Conservation (phyloP, 441 rosid species). For the Geranium incanum region DNA sequence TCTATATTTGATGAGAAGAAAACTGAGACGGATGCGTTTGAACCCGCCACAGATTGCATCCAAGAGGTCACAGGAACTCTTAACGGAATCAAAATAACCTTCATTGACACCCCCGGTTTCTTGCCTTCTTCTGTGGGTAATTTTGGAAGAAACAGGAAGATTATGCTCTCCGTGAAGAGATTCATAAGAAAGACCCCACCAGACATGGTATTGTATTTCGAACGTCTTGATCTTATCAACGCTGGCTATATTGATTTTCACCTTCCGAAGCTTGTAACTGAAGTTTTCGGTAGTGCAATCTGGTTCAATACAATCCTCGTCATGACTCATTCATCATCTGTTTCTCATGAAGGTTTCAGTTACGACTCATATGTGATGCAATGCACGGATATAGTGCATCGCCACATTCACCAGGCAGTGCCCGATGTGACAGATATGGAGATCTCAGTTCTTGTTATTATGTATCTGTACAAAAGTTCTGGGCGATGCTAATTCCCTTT, state of each 20-base stretch:
- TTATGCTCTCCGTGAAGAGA: slow-evolving; percentile 58
- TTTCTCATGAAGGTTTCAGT: slow-evolving; percentile 57
- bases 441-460: slow-evolving; percentile 56
- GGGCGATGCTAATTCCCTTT: slow-evolving; percentile 52
- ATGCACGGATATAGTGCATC: slow-evolving; percentile 60
- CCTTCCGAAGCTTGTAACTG: slow-evolving; percentile 68
- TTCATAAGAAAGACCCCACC: slow-evolving; percentile 70
- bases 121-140: slow-evolving; percentile 44
- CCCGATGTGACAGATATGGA: slow-evolving; percentile 68
- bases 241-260: slow-evolving; percentile 52
- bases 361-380: slow-evolving; percentile 64
- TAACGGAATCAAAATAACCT: slow-evolving; percentile 60
- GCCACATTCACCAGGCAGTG: slow-evolving; percentile 58
- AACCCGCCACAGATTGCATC: slow-evolving; percentile 54
- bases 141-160: slow-evolving; percentile 59
- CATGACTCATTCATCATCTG: slow-evolving; percentile 64
- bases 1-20: slow-evolving; percentile 69
- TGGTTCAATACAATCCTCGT: slow-evolving; percentile 91
- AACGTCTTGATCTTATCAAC: slow-evolving; percentile 54
- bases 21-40: slow-evolving; percentile 67
- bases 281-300: slow-evolving; percentile 61
- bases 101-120: slow-evolving; percentile 87
- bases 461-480: slow-evolving; percentile 72
- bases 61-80: slow-evolving; percentile 65
- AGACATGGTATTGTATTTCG: slow-evolving; percentile 68